Evolutionary conservation across 139 green algal species (phyloP).

Genomic region (Mychonastes homosphaera): DNA sequence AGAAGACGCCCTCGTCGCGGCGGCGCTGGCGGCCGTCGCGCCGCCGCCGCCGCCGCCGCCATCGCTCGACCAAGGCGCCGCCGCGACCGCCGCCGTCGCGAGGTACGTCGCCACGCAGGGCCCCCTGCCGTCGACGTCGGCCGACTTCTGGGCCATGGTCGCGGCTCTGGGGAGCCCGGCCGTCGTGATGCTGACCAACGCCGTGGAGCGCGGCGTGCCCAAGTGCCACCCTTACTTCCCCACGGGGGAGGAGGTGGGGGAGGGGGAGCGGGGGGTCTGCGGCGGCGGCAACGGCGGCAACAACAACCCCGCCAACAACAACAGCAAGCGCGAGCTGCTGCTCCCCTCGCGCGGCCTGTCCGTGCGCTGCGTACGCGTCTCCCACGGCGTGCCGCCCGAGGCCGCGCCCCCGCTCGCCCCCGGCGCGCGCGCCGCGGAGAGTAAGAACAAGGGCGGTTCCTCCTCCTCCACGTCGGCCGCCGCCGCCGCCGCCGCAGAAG

Average conservation of each 20-base stretch:
- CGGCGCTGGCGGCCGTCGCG: background rate
- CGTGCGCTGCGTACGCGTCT: too few relatives aligned
- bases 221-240: conserved; percentile 33
- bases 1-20: too few relatives aligned
- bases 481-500: background rate
- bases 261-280: too few relatives aligned
- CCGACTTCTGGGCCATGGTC: conserved; percentile 43
- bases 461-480: background rate
- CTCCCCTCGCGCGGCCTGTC: too few relatives aligned
- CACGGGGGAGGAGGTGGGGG: background rate
- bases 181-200: conserved; percentile 22
- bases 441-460: too few relatives aligned
- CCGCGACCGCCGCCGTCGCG: conserved; percentile 9
- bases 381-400: too few relatives aligned
- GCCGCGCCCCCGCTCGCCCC: too few relatives aligned
- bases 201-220: conserved; percentile 2
- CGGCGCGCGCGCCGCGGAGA: too few relatives aligned
- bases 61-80: conserved; percentile 7
- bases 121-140: conserved; percentile 26
- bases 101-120: conserved; percentile 43
- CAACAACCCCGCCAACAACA: too few relatives aligned
- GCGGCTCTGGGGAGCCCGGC: conserved; percentile 3
- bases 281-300: too few relatives aligned
- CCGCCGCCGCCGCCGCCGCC: background rate
- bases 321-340: too few relatives aligned